phyloP scores from a whole-genome alignment of 352 stramenopile genomes.

The Pythium myriotylum region DNA sequence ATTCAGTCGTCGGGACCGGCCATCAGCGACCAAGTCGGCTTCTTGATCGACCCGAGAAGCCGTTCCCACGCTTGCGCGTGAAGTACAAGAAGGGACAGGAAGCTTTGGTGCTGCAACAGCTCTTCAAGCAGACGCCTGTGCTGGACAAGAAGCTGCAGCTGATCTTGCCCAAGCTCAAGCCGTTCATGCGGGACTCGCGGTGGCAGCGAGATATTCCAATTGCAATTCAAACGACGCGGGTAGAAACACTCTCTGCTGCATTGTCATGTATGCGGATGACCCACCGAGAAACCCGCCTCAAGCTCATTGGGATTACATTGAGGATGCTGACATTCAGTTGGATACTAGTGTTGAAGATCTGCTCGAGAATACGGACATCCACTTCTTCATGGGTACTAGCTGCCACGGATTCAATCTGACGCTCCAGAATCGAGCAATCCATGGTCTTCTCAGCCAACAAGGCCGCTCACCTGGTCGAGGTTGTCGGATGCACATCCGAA shows the following conservation, averaged over 20 bases:
- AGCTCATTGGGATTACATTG: too few species aligned
- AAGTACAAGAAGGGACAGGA: not conserved
- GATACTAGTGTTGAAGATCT: too few species aligned
- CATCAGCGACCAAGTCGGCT: not conserved
- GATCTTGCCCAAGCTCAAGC: not conserved
- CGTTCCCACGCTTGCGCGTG: slow-evolving; percentile 6
- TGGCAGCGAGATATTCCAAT: not conserved
- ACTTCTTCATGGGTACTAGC: too few species aligned
- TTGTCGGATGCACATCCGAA: not conserved
- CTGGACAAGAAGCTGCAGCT: not conserved
- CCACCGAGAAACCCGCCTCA: not conserved
- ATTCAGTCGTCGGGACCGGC: not conserved
- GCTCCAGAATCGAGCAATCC: too few species aligned
- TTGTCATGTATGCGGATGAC: not conserved
- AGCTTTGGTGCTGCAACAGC: not conserved
- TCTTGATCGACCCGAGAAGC: not conserved
- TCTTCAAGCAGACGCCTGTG: not conserved
- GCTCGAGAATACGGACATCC: too few species aligned
- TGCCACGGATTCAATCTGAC: too few species aligned
- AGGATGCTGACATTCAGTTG: too few species aligned
- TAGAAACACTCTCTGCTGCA: not conserved
- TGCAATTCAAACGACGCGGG: not conserved
- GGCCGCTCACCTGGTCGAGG: too few species aligned
- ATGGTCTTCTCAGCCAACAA: too few species aligned
- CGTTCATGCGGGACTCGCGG: not conserved